Conservation (phyloP, 768 basidiomycete species). For the Ramaria sp. region DNA sequence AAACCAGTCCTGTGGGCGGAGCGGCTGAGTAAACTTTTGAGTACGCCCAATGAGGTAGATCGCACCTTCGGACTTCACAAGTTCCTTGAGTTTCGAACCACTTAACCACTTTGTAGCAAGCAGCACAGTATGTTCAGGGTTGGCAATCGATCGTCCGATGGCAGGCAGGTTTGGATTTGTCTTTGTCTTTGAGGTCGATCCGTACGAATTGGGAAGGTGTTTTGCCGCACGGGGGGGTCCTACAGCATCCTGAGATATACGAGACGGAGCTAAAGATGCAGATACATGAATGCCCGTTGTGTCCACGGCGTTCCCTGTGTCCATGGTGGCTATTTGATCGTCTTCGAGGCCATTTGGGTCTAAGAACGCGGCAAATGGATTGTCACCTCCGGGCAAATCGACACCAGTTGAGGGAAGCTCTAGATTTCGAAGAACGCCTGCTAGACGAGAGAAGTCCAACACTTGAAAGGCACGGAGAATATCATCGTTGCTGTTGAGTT, state of each 20-base stretch:
- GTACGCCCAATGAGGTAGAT: neutral
- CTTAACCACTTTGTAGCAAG: constrained; percentile 76
- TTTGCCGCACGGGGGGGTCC: neutral
- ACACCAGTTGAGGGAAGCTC: constrained; percentile 35
- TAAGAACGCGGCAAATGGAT: constrained; percentile 26
- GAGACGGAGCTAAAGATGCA: constrained; percentile 26
- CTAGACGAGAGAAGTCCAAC: constrained; percentile 62
- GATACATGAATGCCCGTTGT: constrained; percentile 14
- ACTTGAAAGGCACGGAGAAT: constrained; percentile 64
- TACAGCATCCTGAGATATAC: neutral
- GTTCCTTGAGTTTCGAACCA: constrained; percentile 52
- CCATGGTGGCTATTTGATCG: constrained; percentile 10
- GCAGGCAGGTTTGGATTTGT: neutral
- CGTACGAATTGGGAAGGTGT: neutral
- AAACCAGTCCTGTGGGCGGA: constrained; percentile 51
- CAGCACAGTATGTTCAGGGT: constrained; percentile 51
- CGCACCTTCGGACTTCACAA: constrained; percentile 59
- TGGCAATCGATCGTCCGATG: constrained; percentile 27
- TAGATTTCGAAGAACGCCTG: constrained; percentile 52
- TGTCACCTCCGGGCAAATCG: constrained; percentile 53
- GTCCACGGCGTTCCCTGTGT: neutral
- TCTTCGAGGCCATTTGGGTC: constrained; percentile 7
- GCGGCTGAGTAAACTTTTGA: neutral
- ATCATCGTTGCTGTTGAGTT: constrained; percentile 50
- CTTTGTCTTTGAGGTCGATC: too few relatives aligned